These are phyloP conservation scores for Aspergillus sp. DNA, from an alignment of 2,329 filamentous ascomycete genomes.

Conservation along the genomic window DNA sequence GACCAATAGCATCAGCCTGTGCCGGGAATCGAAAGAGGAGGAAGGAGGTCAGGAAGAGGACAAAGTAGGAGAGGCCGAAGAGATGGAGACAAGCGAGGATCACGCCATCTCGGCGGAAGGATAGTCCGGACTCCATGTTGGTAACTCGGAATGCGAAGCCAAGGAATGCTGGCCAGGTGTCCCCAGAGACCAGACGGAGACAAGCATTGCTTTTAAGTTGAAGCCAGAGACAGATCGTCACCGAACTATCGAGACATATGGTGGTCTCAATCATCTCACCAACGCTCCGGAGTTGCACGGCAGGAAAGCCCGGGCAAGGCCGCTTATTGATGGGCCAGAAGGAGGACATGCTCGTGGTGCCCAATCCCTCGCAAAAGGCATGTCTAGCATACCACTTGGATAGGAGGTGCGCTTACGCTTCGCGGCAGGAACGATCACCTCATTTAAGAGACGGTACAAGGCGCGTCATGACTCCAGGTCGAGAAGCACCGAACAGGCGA, in stretches of 20 bases:
- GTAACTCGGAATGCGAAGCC: constrained; percentile 1
- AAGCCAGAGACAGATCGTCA: not conserved
- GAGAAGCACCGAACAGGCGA: not conserved
- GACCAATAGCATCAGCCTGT: constrained; percentile 5
- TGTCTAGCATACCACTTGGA: not conserved
- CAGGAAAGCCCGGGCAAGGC: not conserved
- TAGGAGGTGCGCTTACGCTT: not conserved
- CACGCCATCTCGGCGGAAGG: constrained; percentile 11
- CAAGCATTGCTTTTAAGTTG: not conserved
- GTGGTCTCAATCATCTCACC: not conserved
- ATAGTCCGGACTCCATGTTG: constrained; percentile 1
- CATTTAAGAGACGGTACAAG: not conserved
- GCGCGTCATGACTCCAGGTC: not conserved
- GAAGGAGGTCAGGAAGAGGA: too few species aligned
- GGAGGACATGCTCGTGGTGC: not conserved
- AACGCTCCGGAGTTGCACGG: not conserved
- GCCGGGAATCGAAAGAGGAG: constrained; percentile 5
- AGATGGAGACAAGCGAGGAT: constrained; percentile 11
- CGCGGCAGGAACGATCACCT: not conserved
- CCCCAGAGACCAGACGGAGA: not conserved
- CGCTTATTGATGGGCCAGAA: not conserved
- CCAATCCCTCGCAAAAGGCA: not conserved
- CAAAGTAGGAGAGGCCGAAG: constrained; percentile 11
- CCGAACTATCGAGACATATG: not conserved
- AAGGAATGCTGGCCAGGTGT: not conserved